These are phyloP conservation scores for Groenewaldozyma salmanticensis DNA, from an alignment of 805 yeast genomes.

Conservation along the genomic window DNA sequence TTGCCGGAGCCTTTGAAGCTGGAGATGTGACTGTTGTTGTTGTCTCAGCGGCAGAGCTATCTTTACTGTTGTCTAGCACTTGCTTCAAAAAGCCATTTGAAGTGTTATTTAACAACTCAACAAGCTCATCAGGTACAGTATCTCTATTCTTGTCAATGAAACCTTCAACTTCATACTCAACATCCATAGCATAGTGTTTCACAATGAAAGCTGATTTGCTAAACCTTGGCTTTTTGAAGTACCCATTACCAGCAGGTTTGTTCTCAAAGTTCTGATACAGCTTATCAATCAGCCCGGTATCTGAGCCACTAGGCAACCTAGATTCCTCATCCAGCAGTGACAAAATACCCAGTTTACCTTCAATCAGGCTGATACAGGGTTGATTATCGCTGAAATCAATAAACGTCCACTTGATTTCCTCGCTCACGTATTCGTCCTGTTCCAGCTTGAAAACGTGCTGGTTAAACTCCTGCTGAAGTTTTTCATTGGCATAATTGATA, in stretches of 20 bases:
- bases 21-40: slow-evolving; percentile 28
- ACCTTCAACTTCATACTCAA: slow-evolving; percentile 83
- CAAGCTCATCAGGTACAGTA: slow-evolving; percentile 91
- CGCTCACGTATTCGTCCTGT: slow-evolving; percentile 88
- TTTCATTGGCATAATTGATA: slow-evolving; percentile 65
- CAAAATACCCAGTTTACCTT: slow-evolving; percentile 77
- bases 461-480: slow-evolving; percentile 92
- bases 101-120: slow-evolving; percentile 69
- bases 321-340: slow-evolving; percentile 91
- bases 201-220: slow-evolving; percentile 88
- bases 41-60: slow-evolving; percentile 37
- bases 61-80: slow-evolving; percentile 51
- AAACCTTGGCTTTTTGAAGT: slow-evolving; percentile 87
- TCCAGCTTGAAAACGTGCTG: slow-evolving; percentile 96
- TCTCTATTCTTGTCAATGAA: slow-evolving; percentile 96
- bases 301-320: slow-evolving; percentile 86
- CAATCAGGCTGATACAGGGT: slow-evolving; percentile 91
- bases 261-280: slow-evolving; percentile 79
- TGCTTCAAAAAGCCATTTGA: slow-evolving; percentile 55
- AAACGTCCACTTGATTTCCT: slow-evolving; percentile 92
- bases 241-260: slow-evolving; percentile 54
- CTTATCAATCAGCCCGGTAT: slow-evolving; percentile 85
- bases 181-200: slow-evolving; percentile 91
- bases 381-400: slow-evolving; percentile 94
- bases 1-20: slow-evolving; percentile 29